Evolutionary conservation across 2,329 filamentous ascomycete genomes (phyloP).

Genomic region (Gliomastix tumulicola): DNA sequence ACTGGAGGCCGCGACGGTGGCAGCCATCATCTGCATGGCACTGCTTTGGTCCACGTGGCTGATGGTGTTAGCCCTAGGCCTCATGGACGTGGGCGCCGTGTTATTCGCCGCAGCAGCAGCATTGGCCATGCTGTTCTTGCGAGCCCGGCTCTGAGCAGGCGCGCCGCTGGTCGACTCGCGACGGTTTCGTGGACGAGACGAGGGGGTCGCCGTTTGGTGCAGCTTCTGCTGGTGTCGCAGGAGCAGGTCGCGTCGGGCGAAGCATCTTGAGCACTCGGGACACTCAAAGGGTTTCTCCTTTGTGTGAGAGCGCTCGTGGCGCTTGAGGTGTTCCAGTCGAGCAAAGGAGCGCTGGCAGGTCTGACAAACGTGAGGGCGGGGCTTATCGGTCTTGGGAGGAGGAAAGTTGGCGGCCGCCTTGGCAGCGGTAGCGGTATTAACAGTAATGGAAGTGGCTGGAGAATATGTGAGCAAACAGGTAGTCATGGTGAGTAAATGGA

Average conservation of each 20-base stretch:
- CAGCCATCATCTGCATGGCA: conserved; percentile 67
- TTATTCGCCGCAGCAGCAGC: conserved; percentile 35
- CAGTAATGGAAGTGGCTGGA: conserved; percentile 42
- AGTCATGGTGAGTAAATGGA: too few species aligned
- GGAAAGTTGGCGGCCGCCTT: conserved; percentile 48
- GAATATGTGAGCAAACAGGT: too few species aligned
- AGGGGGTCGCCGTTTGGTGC: conserved; percentile 85
- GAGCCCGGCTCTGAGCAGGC: conserved; percentile 63
- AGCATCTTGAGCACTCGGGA: conserved; percentile 88
- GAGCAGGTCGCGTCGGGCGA: conserved; percentile 85
- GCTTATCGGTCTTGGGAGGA: conserved; percentile 94
- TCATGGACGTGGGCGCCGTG: conserved; percentile 53
- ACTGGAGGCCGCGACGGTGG: conserved; percentile 44
- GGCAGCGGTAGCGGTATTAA: conserved; percentile 33
- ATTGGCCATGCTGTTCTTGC: conserved; percentile 85
- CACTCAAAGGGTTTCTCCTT: conserved; percentile 99
- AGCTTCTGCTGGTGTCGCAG: conserved; percentile 97
- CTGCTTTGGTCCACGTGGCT: conserved; percentile 79
- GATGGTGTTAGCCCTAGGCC: conserved; percentile 91
- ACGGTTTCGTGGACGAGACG: conserved; percentile 77
- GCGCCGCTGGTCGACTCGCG: conserved; percentile 81
- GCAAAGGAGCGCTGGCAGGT: conserved; percentile 93
- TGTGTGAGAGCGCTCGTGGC: conserved; percentile 95
- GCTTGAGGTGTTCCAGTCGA: conserved; percentile 90
- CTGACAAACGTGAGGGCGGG: conserved; percentile 84